Conservation (phyloP, 371 early-diverging fungal genomes). For the Rhizomucor miehei region DNA sequence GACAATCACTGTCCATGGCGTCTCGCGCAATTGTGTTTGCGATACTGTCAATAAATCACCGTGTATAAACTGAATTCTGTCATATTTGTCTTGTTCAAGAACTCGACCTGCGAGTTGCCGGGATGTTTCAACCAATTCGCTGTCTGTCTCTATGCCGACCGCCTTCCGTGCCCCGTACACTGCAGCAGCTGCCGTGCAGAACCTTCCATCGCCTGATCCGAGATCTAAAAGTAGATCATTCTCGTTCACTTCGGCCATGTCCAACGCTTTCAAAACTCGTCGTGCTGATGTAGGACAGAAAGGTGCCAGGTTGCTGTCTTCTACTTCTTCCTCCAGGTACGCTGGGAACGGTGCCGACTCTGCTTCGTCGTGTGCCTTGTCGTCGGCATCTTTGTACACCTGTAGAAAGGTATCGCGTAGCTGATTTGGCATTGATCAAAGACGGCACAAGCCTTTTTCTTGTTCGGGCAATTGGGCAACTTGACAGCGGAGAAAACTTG, state of each 20-base stretch:
- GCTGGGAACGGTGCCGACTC: constrained; percentile 51
- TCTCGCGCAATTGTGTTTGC: constrained; percentile 12
- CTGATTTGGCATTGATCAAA: constrained; percentile 1
- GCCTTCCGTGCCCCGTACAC: constrained; percentile 46
- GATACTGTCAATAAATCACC: constrained; percentile 47
- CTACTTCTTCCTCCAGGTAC: constrained; percentile 44
- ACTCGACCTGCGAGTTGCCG: constrained; percentile 35
- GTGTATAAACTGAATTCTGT: constrained; percentile 33
- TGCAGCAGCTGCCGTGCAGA: constrained; percentile 53
- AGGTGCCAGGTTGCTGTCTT: constrained; percentile 51
- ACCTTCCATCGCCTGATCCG: constrained; percentile 68
- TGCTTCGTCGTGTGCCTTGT: constrained; percentile 33
- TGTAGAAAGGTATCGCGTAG: constrained; percentile 18
- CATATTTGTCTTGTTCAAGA: constrained; percentile 10
- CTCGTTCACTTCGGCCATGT: constrained; percentile 42
- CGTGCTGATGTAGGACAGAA: constrained; percentile 63
- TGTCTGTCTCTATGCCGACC: constrained; percentile 58
- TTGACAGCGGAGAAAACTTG: too few relatives aligned
- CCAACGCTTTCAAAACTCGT: constrained; percentile 50
- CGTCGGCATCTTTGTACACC: constrained; percentile 31
- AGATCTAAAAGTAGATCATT: constrained; percentile 55
- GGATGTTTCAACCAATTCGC: constrained; percentile 42
- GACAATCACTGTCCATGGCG: constrained; percentile 48
- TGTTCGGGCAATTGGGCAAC: too few relatives aligned
- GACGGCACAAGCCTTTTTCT: too few relatives aligned